These are phyloP conservation scores for Aspergillus olivimuriae DNA, from an alignment of 495 filamentous ascomycete genomes.

Conservation along the genomic window DNA sequence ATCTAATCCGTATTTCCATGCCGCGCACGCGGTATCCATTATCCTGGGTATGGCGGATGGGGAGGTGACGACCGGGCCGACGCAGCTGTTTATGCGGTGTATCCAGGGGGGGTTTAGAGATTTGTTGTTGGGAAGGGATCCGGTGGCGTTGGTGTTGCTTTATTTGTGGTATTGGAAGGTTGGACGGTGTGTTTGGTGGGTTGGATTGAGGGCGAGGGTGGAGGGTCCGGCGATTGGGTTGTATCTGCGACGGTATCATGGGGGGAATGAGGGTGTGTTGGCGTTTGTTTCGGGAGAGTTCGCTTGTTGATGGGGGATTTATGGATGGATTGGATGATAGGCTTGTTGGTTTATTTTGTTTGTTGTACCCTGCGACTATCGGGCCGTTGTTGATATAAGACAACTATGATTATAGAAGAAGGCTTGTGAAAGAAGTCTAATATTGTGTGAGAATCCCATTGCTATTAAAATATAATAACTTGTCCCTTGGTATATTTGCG, in stretches of 20 bases:
- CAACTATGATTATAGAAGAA: too few species aligned
- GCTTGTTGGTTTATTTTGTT: too few species aligned
- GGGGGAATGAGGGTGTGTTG: conserved; percentile 17
- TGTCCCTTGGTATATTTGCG: too few species aligned
- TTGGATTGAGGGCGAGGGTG: conserved; percentile 33
- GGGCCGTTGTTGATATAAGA: too few species aligned
- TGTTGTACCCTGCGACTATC: too few species aligned
- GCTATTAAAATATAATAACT: too few species aligned
- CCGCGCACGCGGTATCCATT: conserved; percentile 29
- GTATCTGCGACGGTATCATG: conserved; percentile 27
- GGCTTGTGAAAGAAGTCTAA: too few species aligned
- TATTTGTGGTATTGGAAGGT: conserved; percentile 41
- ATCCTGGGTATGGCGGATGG: conserved; percentile 20
- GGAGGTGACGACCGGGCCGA: conserved; percentile 19
- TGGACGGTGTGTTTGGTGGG: conserved; percentile 36
- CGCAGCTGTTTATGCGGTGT: conserved; percentile 19
- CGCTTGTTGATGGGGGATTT: too few species aligned
- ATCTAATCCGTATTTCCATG: conserved; percentile 34
- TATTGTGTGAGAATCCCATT: too few species aligned
- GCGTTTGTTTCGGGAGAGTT: too few species aligned
- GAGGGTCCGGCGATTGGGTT: conserved; percentile 39
- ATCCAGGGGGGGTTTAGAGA: conserved; percentile 24
- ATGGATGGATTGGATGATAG: too few species aligned
- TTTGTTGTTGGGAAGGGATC: conserved; percentile 31
- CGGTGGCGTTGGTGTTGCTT: conserved; percentile 37